Conservation (phyloP, 2,329 filamentous ascomycete genomes). For the Pseudogymnoascus sp. region DNA sequence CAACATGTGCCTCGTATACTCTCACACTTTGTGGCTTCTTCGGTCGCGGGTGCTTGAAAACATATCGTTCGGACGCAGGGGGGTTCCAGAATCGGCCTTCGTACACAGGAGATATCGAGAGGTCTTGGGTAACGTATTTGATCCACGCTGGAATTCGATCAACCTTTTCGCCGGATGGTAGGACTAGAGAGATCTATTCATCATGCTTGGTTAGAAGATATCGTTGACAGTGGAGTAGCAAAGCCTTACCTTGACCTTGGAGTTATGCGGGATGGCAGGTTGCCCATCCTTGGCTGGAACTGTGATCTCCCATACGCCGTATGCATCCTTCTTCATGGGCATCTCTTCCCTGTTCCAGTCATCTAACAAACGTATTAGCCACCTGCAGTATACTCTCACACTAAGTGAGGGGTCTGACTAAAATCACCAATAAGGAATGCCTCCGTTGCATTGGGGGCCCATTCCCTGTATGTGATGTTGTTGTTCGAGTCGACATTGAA, state of each 20-base stretch:
- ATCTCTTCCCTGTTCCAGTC: conserved; percentile 78
- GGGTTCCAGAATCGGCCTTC: conserved; percentile 98
- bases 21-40: conserved; percentile 79
- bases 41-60: conserved; percentile 75
- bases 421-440: conserved; percentile 92
- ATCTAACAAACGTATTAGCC: conserved; percentile 45
- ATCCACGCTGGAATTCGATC: conserved; percentile 96
- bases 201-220: conserved; percentile 15
- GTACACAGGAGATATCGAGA: conserved; percentile 82
- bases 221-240: background rate
- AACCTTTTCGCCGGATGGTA: conserved; percentile 70
- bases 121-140: conserved; percentile 90
- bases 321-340: conserved; percentile 79
- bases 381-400: background rate
- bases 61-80: conserved; percentile 65
- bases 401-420: conserved; percentile 46
- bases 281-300: conserved; percentile 67
- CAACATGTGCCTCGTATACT: conserved; percentile 98
- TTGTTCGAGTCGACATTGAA: conserved; percentile 75
- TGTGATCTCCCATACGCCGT: conserved; percentile 78
- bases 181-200: conserved; percentile 69
- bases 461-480: conserved; percentile 88
- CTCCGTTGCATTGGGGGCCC: conserved; percentile 82
- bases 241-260: conserved; percentile 76
- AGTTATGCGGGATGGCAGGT: conserved; percentile 80